Evolutionary conservation across 495 filamentous ascomycete genomes (phyloP).

Genomic region (Penicillium egyptiacum): DNA sequence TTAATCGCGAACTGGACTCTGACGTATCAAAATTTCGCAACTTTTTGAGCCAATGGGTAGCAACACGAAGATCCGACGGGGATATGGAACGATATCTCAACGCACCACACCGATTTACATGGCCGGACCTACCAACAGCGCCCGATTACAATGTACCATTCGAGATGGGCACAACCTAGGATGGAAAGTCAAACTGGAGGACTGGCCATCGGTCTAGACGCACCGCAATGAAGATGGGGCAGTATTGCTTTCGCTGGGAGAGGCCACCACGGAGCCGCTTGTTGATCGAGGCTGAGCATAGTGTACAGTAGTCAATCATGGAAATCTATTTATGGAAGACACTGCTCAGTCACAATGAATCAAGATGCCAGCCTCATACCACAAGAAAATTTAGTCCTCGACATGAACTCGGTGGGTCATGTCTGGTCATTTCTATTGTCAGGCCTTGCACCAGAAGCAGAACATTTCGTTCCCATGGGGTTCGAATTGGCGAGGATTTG

Average conservation of each 20-base stretch:
- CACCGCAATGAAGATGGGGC: conserved; percentile 22
- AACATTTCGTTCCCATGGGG: no score
- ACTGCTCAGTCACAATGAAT: not conserved
- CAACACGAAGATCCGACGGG: conserved; percentile 16
- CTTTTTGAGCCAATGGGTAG: conserved; percentile 24
- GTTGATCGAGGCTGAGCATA: not conserved
- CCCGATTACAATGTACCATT: conserved; percentile 26
- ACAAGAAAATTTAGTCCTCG: no score
- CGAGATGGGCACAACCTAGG: conserved; percentile 15
- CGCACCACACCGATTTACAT: conserved; percentile 20
- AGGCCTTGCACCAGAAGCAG: no score
- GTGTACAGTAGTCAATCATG: not conserved
- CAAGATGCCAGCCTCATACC: no score
- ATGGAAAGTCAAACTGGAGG: conserved; percentile 19
- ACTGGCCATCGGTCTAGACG: conserved; percentile 20
- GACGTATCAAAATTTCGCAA: conserved; percentile 25
- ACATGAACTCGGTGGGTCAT: no score
- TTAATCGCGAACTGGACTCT: conserved; percentile 25
- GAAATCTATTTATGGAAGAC: not conserved
- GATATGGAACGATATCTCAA: conserved; percentile 25
- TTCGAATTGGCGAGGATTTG: no score
- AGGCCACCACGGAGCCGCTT: conserved; percentile 22
- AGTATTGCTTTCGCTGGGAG: conserved; percentile 29
- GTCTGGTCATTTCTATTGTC: no score
- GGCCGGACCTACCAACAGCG: conserved; percentile 22